A percentile compares a stretch with the other conserved stretches of the same genome.
Conservation (phyloP, 2,329 filamentous ascomycete species). For the Biscogniauxia sp. region DNA sequence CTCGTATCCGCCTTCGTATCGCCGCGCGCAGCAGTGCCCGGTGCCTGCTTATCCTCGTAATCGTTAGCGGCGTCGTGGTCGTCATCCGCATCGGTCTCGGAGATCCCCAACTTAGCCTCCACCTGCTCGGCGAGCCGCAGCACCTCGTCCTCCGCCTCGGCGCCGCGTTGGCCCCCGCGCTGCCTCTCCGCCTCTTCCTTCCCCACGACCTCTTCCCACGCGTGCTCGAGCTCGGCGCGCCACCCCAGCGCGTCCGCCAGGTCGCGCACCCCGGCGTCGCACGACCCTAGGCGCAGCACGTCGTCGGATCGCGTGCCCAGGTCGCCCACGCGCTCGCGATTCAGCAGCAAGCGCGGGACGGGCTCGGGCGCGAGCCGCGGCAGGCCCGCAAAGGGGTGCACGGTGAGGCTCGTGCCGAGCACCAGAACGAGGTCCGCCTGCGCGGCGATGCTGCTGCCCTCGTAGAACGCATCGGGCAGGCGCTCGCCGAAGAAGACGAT, state of each 20-base stretch:
- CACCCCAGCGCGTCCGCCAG: conserved; percentile 81
- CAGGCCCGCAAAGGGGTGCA: conserved; percentile 85
- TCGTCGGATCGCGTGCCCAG: conserved; percentile 79
- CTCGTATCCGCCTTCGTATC: conserved; percentile 6
- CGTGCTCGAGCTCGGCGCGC: conserved; percentile 73
- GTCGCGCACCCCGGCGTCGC: conserved; percentile 75
- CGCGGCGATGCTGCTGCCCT: conserved; percentile 50
- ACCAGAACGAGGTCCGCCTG: conserved; percentile 77
- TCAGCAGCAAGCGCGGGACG: conserved; percentile 80
- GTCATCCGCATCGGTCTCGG: conserved; percentile 3
- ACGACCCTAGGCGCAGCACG: conserved; percentile 78
- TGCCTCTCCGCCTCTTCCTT: conserved; percentile 55
- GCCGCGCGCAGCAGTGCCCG: conserved; percentile 2
- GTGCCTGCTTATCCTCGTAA: conserved; percentile 8
- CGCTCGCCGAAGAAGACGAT: conserved; percentile 87
- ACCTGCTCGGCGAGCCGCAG: conserved; percentile 30
- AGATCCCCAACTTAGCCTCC: conserved; percentile 21
- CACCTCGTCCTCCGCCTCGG: conserved; percentile 27
- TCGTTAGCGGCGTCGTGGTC: conserved; percentile 13
- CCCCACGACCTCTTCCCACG: conserved; percentile 70
- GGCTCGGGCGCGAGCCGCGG: conserved; percentile 61
- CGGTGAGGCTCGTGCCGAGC: conserved; percentile 83
- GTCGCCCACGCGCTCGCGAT: conserved; percentile 77
- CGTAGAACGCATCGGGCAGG: conserved; percentile 62
- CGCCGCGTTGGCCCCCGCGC: conserved; percentile 26